Evolutionary conservation across 1,139 yeast genomes (phyloP), one percentile per base, ranked within the genome.

Genomic region (Hyphopichia pseudoburtonii): DNA sequence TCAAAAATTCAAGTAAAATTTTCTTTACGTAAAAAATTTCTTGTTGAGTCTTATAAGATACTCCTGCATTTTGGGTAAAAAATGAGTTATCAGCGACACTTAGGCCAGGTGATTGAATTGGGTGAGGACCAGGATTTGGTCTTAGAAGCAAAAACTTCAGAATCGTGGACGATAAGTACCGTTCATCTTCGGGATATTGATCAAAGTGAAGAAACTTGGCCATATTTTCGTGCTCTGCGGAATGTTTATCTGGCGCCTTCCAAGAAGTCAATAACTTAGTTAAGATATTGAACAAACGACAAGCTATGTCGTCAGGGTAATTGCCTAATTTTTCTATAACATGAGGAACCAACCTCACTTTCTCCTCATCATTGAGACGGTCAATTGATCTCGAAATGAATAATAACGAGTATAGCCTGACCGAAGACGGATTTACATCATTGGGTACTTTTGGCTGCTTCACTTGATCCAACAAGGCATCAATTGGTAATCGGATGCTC

Each of bases 11-110:
- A 23, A 71, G 48, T 11, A 70, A 44, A 4, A 54, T 45, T 3
- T 42, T 41, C 50, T 83, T 86, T 28, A 74, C 73, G 0, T 48
- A 53, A 1, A 64, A 47, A 28, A 86, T 58, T 17, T 75, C 80
- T 1, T 70, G 68, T n/a, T 43, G 44, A 2, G 76, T 64, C 31
- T 73, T 74, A 50, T 75, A 79, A 0, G 73, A 54, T 0, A 80
- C 76, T 11, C 90, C 88, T 4, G 94, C 87, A 44, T 78, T 78
- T 37, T 71, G 71, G 0, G 87, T 81, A 50, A 87, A 76, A 50
- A 80, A 86, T 1, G 75, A 56, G 23, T 73, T 70, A 38, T 84
- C 87, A 0, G 57, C 56, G 1, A 69, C 55, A 17, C 80, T 68
- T 40, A 88, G 61, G 0, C 96, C 95, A 0, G 92, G 86, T 36